Conservation (phyloP, 345 rosid species). For the Gossypium bickii region DNA sequence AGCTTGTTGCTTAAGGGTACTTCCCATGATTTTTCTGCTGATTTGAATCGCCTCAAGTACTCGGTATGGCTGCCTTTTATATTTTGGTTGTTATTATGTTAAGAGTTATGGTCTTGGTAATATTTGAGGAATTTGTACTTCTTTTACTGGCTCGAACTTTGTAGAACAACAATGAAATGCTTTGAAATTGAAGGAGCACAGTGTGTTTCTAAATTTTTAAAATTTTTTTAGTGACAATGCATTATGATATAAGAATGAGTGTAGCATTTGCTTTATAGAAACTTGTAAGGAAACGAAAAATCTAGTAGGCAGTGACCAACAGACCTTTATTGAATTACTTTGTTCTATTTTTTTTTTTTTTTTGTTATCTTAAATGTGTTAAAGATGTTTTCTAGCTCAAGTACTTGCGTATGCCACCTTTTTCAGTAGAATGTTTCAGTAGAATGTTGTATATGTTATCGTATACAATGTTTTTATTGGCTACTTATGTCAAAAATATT, state of each 20-base stretch:
- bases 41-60: constrained; percentile 58
- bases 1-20: constrained; percentile 58
- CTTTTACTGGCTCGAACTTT: neutral
- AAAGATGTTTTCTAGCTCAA: neutral
- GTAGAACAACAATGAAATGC: neutral
- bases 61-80: constrained; percentile 32
- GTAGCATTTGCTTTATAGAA: neutral
- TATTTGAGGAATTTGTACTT: neutral
- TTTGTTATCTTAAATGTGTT: neutral
- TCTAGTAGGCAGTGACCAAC: neutral
- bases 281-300: neutral
- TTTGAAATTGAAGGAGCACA: neutral
- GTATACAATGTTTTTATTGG: neutral
- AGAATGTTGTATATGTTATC: neutral
- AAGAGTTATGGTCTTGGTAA: neutral
- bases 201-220: neutral
- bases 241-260: neutral
- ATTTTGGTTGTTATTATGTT: neutral
- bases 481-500: neutral
- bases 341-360: neutral
- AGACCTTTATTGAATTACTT: neutral
- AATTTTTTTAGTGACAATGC: neutral
- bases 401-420: neutral
- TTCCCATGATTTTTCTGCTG: constrained; percentile 32
- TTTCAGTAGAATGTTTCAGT: neutral